Percentiles rank a stretch among this genome's conserved stretches.
phyloP scores from a whole-genome alignment of 2,329 filamentous ascomycete species.

The Neonectria sp. region DNA sequence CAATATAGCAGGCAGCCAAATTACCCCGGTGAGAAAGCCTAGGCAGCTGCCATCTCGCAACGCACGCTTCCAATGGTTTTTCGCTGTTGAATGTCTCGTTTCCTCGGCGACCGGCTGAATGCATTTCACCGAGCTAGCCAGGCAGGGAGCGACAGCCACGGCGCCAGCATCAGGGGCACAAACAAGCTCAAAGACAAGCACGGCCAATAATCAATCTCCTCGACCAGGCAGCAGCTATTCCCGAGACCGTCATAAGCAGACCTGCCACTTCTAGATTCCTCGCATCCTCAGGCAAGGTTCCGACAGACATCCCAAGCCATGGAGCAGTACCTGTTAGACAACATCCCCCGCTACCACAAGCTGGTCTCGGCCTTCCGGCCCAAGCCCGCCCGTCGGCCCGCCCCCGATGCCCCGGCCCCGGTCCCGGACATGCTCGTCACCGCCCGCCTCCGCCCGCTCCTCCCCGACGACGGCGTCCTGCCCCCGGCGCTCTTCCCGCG shows the following conservation, averaged over 20 bases:
- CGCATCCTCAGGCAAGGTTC: not conserved
- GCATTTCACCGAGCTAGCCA: not conserved
- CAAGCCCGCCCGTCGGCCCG: constrained; percentile 19
- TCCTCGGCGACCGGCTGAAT: not conserved
- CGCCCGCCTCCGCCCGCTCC: constrained; percentile 55
- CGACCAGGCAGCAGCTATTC: constrained; percentile 4
- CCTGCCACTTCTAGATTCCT: not conserved
- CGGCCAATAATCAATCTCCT: not conserved
- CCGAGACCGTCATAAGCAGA: not conserved
- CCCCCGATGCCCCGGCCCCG: constrained; percentile 16
- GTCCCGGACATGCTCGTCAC: constrained; percentile 53
- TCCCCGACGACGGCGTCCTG: constrained; percentile 54
- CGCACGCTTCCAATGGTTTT: not conserved
- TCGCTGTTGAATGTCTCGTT: not conserved
- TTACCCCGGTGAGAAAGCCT: not conserved
- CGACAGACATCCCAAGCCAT: constrained; percentile 31
- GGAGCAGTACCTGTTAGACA: constrained; percentile 53
- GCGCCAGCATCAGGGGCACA: not conserved
- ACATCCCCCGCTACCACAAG: constrained; percentile 47
- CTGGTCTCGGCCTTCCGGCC: constrained; percentile 50
- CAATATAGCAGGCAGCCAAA: not conserved
- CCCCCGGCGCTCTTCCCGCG: constrained; percentile 48
- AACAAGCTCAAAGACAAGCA: not conserved
- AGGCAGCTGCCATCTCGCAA: not conserved
- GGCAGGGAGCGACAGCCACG: constrained; percentile 1